Percentiles rank a stretch among this genome's conserved stretches.
phyloP scores from a whole-genome alignment of 2,329 filamentous ascomycete species.

The Pseudogymnoascus sp. region DNA sequence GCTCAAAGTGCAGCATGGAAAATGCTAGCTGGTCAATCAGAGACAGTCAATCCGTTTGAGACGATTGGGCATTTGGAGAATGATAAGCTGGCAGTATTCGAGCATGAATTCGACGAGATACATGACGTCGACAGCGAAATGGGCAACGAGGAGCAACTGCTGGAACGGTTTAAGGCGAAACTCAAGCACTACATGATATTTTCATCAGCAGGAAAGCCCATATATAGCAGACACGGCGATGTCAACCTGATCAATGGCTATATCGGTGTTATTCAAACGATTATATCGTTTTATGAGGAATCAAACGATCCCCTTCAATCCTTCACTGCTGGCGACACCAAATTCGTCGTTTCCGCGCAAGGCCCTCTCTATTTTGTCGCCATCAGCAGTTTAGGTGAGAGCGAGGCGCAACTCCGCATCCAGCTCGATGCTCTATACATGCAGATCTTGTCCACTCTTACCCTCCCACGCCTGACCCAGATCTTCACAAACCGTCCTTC shows the following conservation, averaged over 20 bases:
- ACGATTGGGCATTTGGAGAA: conserved; percentile 36
- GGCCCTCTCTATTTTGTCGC: conserved; percentile 89
- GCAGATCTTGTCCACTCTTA: conserved; percentile 94
- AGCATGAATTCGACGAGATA: conserved; percentile 70
- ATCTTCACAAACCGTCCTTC: conserved; percentile 87
- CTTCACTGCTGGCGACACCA: conserved; percentile 79
- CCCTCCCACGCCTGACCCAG: conserved; percentile 74
- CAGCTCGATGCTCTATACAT: conserved; percentile 95
- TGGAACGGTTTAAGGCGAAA: conserved; percentile 80
- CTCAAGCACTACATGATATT: conserved; percentile 96
- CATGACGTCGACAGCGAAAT: conserved; percentile 49
- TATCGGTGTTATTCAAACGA: conserved; percentile 91
- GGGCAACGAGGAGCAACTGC: conserved; percentile 45
- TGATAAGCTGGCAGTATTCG: conserved; percentile 59
- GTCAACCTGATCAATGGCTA: conserved; percentile 84
- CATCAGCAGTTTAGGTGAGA: conserved; percentile 87
- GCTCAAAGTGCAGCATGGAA: conserved; percentile 62
- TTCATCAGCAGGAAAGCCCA: conserved; percentile 91
- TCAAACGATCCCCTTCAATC: conserved; percentile 68
- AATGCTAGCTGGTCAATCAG: conserved; percentile 55
- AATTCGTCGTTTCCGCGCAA: conserved; percentile 78
- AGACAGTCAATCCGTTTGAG: conserved; percentile 55
- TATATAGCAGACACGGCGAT: conserved; percentile 92
- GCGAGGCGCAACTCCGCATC: conserved; percentile 74
- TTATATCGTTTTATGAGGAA: conserved; percentile 92